These are phyloP conservation scores for Trametes cingulata DNA, from an alignment of 768 basidiomycete species.

Conservation along the genomic window DNA sequence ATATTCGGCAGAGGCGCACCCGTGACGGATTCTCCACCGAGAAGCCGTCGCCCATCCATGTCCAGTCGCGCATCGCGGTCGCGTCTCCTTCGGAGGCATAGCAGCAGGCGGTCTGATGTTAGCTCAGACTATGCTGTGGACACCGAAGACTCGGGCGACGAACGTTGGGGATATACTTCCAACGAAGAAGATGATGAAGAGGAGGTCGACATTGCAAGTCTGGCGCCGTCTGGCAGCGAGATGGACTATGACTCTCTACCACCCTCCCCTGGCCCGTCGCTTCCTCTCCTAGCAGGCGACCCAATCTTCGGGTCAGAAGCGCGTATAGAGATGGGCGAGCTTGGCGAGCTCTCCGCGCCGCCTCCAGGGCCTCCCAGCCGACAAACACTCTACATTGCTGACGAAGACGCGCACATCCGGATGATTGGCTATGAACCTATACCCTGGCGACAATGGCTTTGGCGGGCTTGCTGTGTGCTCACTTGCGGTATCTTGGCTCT, in stretches of 20 bases:
- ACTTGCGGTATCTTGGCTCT: slow-evolving; percentile 75
- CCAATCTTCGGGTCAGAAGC: slow-evolving; percentile 83
- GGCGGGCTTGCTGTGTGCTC: slow-evolving; percentile 69
- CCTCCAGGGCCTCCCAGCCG: slow-evolving; percentile 81
- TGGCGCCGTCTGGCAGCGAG: slow-evolving; percentile 49
- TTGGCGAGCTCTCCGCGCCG: slow-evolving; percentile 65
- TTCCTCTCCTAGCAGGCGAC: slow-evolving; percentile 73
- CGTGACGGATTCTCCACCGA: slow-evolving; percentile 37
- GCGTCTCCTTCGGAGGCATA: slow-evolving; percentile 50
- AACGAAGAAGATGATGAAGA: slow-evolving; percentile 65
- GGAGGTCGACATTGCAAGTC: slow-evolving; percentile 42
- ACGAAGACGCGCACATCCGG: slow-evolving; percentile 87
- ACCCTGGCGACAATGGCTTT: slow-evolving; percentile 60
- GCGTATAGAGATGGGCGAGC: slow-evolving; percentile 79
- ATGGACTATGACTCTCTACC: slow-evolving; percentile 74
- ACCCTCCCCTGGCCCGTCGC: slow-evolving; percentile 56
- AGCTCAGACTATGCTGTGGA: slow-evolving; percentile 63
- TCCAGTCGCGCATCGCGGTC: slow-evolving; percentile 54
- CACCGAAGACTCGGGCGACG: slow-evolving; percentile 51
- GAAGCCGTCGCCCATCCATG: slow-evolving; percentile 50
- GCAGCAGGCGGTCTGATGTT: slow-evolving; percentile 53
- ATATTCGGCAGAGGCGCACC: slow-evolving; percentile 58
- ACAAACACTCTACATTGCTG: slow-evolving; percentile 82
- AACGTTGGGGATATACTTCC: slow-evolving; percentile 93
- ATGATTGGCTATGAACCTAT: slow-evolving; percentile 84